Percentiles rank a stretch among this genome's conserved stretches.
phyloP scores from a whole-genome alignment of 2,329 filamentous ascomycete genomes.

The Diaporthe aspalathi region DNA sequence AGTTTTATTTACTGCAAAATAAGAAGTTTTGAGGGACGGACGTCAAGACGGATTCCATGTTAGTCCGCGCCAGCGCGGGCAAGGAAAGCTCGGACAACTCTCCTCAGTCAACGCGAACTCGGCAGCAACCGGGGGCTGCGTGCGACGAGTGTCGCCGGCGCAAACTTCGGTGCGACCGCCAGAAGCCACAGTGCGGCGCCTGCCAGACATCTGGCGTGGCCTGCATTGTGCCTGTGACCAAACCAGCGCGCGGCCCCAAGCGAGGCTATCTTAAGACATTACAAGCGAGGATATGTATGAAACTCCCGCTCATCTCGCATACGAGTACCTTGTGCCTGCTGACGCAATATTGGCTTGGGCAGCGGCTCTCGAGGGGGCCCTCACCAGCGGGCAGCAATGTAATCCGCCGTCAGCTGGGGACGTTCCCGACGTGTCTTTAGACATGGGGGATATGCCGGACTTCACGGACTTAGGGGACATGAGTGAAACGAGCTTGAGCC shows the following conservation, averaged over 20 bases:
- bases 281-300: constrained; percentile 4
- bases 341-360: not conserved
- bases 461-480: constrained; percentile 12
- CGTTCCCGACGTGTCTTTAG: not conserved
- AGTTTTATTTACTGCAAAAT: not conserved
- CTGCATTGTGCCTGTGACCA: constrained; percentile 11
- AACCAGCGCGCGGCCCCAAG: constrained; percentile 23
- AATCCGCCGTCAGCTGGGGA: constrained; percentile 4
- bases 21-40: not conserved
- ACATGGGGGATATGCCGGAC: not conserved
- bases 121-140: constrained; percentile 20
- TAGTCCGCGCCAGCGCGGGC: constrained; percentile 15
- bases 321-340: not conserved
- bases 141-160: constrained; percentile 31
- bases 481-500: not conserved
- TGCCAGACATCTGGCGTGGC: not conserved
- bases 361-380: constrained; percentile 2
- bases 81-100: constrained; percentile 7
- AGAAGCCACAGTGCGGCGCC: constrained; percentile 20
- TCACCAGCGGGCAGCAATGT: not conserved
- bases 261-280: constrained; percentile 20
- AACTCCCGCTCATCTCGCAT: not conserved
- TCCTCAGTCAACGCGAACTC: not conserved
- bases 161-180: constrained; percentile 33
- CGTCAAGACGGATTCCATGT: constrained; percentile 2